Evolutionary conservation across 2,329 filamentous ascomycete species (phyloP).

Genomic region (Aureobasidium namibiae): DNA sequence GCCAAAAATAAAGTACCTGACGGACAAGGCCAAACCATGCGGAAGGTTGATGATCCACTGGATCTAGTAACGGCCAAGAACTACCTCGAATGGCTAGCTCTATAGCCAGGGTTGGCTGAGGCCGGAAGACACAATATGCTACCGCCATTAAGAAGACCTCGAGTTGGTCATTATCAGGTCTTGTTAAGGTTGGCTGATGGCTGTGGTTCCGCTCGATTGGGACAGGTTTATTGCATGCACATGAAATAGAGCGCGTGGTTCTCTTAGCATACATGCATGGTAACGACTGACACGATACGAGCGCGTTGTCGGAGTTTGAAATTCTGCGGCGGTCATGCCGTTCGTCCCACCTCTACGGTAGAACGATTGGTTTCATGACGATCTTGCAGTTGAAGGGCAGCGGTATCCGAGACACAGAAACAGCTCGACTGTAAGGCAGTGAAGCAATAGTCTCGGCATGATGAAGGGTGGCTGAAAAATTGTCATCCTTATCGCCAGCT

Average conservation of each 20-base stretch:
- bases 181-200: constrained; percentile 4
- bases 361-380: background rate
- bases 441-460: background rate
- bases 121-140: background rate
- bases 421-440: background rate
- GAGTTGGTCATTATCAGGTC: background rate
- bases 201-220: background rate
- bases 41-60: background rate
- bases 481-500: constrained; percentile 4
- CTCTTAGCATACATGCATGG: background rate
- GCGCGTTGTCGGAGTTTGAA: background rate
- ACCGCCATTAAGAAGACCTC: background rate
- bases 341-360: background rate
- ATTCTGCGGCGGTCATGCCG: background rate
- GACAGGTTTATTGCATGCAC: background rate
- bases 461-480: background rate
- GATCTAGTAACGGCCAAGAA: constrained; percentile 4
- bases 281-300: background rate
- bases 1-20: constrained; percentile 12
- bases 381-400: background rate
- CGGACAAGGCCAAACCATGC: constrained; percentile 6
- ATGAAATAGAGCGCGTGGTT: background rate
- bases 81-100: background rate
- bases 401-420: background rate
- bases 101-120: constrained; percentile 3